Evolutionary conservation across 371 early-diverging fungal species (phyloP), one percentile per base, ranked within the genome.

Genomic region (Cokeromyces recurvatus): DNA sequence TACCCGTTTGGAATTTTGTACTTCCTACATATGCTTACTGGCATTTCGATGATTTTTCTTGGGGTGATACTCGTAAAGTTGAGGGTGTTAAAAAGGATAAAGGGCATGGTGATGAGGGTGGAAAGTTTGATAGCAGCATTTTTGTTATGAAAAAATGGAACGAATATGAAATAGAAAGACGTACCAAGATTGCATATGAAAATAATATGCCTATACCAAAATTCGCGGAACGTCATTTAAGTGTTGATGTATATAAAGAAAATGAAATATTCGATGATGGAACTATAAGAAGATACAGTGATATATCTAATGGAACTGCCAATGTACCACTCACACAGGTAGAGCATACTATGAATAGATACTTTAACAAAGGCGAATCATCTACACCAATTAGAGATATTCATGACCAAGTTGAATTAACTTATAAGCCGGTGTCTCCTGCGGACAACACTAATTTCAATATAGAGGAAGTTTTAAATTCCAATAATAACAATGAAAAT

Each of bases 31-130:
- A 99, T 59, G 94, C 99, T 7, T 99, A 87, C 73, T 98, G 99
- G 99, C 95, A 97, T 67, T 97, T 98, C 73, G 99, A 99, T 66
- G 98, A 99, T 60, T 98, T 99, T 58, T 85, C 88, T 3, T 99
- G 98, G 99, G 99, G 99, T 8, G 89, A 96, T 53, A 99, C 99
- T 0, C 81, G 99, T 41, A 81, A 84, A 54, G 87, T 93, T 1
- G 81, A 83, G 32, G 90, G 90, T 17, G 65, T 81, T 61, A 80
- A 57, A 46, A 79, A 70, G 4, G 70, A 69, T 37, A 65, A 53
- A 46, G 62, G 60, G 0, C 82, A 85, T 39, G 77, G 79, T 5
- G 66, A 65, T 19, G 78, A 79, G 49, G 76, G 77, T 20, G 87
- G 85, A 9, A 70, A 74, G 48, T 82, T 85, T 45, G 85, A 85